phyloP scores from a whole-genome alignment of 1,284 basidiomycete species.

The Coniferiporia weirii region DNA sequence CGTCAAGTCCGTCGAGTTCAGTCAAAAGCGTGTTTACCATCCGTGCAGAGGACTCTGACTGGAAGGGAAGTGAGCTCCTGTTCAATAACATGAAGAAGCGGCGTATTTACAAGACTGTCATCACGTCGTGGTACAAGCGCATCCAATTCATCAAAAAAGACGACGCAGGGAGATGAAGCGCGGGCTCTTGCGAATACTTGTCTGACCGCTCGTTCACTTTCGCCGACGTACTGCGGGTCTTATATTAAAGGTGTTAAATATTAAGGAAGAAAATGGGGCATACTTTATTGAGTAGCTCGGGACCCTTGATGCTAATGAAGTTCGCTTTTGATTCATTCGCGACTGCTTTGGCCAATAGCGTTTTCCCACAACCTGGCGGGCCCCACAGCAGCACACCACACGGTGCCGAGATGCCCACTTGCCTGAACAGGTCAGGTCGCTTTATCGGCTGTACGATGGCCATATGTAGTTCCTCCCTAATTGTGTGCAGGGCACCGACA shows the following conservation, averaged over 20 bases:
- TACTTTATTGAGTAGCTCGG: constrained; percentile 94
- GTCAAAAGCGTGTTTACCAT: constrained; percentile 97
- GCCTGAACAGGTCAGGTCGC: constrained; percentile 82
- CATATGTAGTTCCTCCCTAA: constrained; percentile 92
- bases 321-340: constrained; percentile 93
- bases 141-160: constrained; percentile 96
- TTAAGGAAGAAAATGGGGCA: constrained; percentile 20
- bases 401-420: constrained; percentile 81
- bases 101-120: constrained; percentile 71
- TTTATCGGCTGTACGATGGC: constrained; percentile 94
- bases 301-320: constrained; percentile 97
- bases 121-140: constrained; percentile 93
- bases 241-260: neutral
- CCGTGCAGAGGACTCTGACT: constrained; percentile 95
- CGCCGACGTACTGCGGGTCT: constrained; percentile 82
- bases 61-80: constrained; percentile 12
- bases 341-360: constrained; percentile 92
- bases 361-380: constrained; percentile 97
- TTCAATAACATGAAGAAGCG: neutral
- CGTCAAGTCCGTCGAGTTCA: constrained; percentile 91
- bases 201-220: constrained; percentile 92
- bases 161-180: constrained; percentile 84
- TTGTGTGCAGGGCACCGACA: constrained; percentile 85
- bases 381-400: constrained; percentile 98
- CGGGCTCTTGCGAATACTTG: constrained; percentile 89